Conservation (phyloP, 805 yeast genomes). For the Lachancea quebecensis region DNA sequence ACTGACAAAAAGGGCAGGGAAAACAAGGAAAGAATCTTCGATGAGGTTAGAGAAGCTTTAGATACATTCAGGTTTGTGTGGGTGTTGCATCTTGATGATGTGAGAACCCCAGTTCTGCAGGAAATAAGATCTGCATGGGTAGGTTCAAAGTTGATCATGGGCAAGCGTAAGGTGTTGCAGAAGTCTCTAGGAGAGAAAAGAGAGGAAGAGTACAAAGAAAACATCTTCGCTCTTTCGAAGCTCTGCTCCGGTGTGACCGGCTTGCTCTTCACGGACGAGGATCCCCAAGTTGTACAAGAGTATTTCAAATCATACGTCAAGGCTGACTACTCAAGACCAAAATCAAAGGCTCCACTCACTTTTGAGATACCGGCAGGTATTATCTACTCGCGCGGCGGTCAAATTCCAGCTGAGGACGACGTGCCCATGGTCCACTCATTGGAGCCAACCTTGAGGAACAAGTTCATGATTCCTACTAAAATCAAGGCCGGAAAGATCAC, state of each 20-base stretch:
- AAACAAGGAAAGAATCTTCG: constrained; percentile 84
- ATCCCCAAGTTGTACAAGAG: constrained; percentile 80
- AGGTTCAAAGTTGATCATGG: constrained; percentile 83
- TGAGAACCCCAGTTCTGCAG: constrained; percentile 92
- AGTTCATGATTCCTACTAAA: constrained; percentile 84
- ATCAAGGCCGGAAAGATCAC: constrained; percentile 84
- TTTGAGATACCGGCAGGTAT: constrained; percentile 86
- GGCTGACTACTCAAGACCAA: constrained; percentile 86
- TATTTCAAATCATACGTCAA: constrained; percentile 74
- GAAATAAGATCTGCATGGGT: constrained; percentile 89
- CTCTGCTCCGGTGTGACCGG: constrained; percentile 76
- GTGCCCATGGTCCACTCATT: constrained; percentile 94
- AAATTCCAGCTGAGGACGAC: constrained; percentile 81
- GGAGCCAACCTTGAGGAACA: constrained; percentile 86
- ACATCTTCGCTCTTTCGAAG: constrained; percentile 62
- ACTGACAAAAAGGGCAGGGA: constrained; percentile 95
- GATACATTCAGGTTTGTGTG: constrained; percentile 74
- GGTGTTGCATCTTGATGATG: constrained; percentile 83
- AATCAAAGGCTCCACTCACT: constrained; percentile 72
- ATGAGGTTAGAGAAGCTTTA: constrained; percentile 76
- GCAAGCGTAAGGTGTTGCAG: constrained; percentile 87
- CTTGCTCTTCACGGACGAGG: constrained; percentile 80
- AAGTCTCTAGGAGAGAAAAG: constrained; percentile 85
- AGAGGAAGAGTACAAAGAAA: constrained; percentile 86
- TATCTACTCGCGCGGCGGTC: constrained; percentile 93